phyloP scores from a whole-genome alignment of 257 asterid species.

The Solanum ahanhuiri region DNA sequence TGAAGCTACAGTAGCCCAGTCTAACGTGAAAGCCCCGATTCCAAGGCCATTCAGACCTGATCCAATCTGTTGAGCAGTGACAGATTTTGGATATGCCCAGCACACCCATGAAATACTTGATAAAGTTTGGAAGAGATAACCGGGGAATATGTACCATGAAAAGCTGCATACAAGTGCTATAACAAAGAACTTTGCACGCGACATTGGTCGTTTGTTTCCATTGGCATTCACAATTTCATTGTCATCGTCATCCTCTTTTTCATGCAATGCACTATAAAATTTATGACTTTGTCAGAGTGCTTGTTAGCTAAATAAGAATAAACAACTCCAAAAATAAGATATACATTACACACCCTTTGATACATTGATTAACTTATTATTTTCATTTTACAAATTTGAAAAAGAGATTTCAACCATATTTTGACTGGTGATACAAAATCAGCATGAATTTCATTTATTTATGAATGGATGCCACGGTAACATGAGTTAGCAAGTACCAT shows the following conservation, averaged over 20 bases:
- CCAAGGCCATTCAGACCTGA: constrained; percentile 67
- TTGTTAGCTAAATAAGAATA: background rate
- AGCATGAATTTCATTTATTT: background rate
- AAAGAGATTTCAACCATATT: background rate
- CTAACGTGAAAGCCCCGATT: constrained; percentile 56
- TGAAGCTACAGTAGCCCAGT: constrained; percentile 63
- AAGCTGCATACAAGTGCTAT: constrained; percentile 59
- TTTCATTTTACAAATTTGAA: background rate
- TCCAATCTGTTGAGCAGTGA: constrained; percentile 70
- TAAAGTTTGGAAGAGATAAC: constrained; percentile 51
- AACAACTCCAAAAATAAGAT: background rate
- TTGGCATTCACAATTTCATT: background rate
- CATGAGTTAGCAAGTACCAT: background rate
- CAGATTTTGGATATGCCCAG: constrained; percentile 68
- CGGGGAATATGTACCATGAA: constrained; percentile 55
- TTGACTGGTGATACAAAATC: background rate
- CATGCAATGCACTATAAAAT: constrained; percentile 54
- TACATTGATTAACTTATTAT: background rate
- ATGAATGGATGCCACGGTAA: background rate
- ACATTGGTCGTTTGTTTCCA: constrained; percentile 8
- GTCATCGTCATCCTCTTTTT: constrained; percentile 22
- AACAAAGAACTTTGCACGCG: constrained; percentile 58
- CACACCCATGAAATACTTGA: constrained; percentile 75
- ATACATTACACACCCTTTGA: background rate
- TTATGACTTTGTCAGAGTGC: background rate